A percentile compares a stretch with the other conserved stretches of the same genome.
phyloP scores from a whole-genome alignment of 2,329 filamentous ascomycete genomes.

The Penicillium sp. region DNA sequence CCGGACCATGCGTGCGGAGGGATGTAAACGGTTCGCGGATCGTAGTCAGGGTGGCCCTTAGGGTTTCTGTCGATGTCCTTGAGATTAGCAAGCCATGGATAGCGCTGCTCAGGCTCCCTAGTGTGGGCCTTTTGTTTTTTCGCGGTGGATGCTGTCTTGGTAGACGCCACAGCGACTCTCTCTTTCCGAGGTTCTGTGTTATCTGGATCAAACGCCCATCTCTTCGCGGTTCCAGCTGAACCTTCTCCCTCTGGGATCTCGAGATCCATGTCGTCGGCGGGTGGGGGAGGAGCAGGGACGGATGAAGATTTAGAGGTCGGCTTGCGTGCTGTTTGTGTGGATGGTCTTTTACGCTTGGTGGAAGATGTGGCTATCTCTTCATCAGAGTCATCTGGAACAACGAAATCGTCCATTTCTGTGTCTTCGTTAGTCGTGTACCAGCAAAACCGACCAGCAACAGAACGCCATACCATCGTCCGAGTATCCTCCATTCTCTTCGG shows the following conservation, averaged over 20 bases:
- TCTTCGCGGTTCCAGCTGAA: constrained; percentile 67
- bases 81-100: constrained; percentile 85
- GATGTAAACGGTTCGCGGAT: constrained; percentile 86
- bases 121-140: constrained; percentile 68
- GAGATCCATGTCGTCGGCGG: constrained; percentile 55
- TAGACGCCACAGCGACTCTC: constrained; percentile 38
- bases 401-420: constrained; percentile 78
- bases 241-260: constrained; percentile 54
- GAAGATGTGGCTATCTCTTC: constrained; percentile 55
- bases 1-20: constrained; percentile 74
- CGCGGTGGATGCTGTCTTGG: constrained; percentile 37
- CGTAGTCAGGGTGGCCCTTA: constrained; percentile 79
- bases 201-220: constrained; percentile 75
- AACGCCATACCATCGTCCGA: constrained; percentile 51
- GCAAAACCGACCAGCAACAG: neutral
- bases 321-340: constrained; percentile 46
- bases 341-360: constrained; percentile 70
- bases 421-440: constrained; percentile 8
- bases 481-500: constrained; percentile 48
- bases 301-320: constrained; percentile 34
- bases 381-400: constrained; percentile 84
- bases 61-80: constrained; percentile 80
- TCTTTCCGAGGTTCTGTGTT: constrained; percentile 53
- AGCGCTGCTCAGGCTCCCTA: constrained; percentile 79
- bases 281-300: constrained; percentile 51